A percentile compares a stretch with the other conserved stretches of the same genome.
phyloP scores from a whole-genome alignment of 176 grass and related monocot species.

The Triticum monococcum region DNA sequence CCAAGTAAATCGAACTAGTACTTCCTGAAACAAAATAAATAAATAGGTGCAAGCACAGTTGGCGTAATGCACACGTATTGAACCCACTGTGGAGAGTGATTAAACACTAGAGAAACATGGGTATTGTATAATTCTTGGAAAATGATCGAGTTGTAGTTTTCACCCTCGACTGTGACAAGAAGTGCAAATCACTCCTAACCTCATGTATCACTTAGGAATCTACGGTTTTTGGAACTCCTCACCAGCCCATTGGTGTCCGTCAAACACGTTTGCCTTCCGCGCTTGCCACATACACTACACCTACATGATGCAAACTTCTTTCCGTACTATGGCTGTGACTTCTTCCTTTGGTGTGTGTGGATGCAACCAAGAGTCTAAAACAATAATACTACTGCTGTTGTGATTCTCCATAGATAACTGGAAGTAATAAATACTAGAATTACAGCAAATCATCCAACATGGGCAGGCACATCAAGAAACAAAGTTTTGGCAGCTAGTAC shows the following conservation, averaged over 20 bases:
- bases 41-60: neutral
- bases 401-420: no score
- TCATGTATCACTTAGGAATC: neutral
- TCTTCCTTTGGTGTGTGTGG: neutral
- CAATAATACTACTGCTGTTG: no score
- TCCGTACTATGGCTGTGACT: neutral
- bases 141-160: neutral
- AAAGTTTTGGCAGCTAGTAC: no score
- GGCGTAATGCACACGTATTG: neutral
- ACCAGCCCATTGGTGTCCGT: neutral
- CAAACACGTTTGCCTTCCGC: neutral
- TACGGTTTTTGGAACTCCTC: neutral
- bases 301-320: neutral
- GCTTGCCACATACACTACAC: neutral
- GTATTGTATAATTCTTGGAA: neutral
- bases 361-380: neutral
- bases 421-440: no score
- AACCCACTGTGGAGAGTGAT: neutral
- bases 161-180: neutral
- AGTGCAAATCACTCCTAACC: neutral
- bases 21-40: conserved; percentile 50
- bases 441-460: no score
- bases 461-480: no score
- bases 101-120: neutral
- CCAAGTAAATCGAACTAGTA: conserved; percentile 71